phyloP scores from a whole-genome alignment of 805 yeast genomes.

The Wickerhamiella hasegawae region DNA sequence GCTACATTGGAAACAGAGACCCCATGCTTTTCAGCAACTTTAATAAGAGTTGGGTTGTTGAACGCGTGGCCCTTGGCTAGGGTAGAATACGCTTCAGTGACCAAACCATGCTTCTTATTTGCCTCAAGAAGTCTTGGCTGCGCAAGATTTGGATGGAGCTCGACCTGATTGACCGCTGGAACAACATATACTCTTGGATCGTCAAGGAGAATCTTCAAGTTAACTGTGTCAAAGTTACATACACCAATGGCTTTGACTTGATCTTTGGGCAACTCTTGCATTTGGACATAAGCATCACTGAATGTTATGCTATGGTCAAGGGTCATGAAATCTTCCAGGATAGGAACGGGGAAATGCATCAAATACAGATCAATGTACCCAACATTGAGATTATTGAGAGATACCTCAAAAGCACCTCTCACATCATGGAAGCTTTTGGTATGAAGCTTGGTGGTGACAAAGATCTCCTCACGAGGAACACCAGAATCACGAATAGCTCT shows the following conservation, averaged over 20 bases:
- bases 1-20: slow-evolving; percentile 40
- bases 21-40: slow-evolving; percentile 41
- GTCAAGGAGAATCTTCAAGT: slow-evolving; percentile 32
- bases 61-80: slow-evolving; percentile 43
- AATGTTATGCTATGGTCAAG: slow-evolving; percentile 26
- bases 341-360: slow-evolving; percentile 39
- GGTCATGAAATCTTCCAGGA: slow-evolving; percentile 23
- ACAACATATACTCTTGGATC: slow-evolving; percentile 28
- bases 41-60: slow-evolving; percentile 33
- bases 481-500: slow-evolving; percentile 29
- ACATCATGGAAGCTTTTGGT: slow-evolving; percentile 25
- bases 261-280: slow-evolving; percentile 36
- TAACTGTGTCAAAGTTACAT: slow-evolving; percentile 45
- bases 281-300: slow-evolving; percentile 39
- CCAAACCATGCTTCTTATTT: slow-evolving; percentile 35
- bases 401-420: slow-evolving; percentile 31
- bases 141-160: slow-evolving; percentile 56
- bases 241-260: slow-evolving; percentile 53
- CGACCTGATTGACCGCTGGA: slow-evolving; percentile 69
- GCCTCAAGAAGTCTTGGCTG: slow-evolving; percentile 41
- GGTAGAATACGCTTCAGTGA: slow-evolving; percentile 62
- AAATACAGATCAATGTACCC: slow-evolving; percentile 52
- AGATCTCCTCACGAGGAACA: slow-evolving; percentile 34
- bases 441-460: slow-evolving; percentile 52
- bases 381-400: slow-evolving; percentile 34